Conservation (phyloP, 2,329 filamentous ascomycete genomes). For the Ophiostoma ulmi region DNA sequence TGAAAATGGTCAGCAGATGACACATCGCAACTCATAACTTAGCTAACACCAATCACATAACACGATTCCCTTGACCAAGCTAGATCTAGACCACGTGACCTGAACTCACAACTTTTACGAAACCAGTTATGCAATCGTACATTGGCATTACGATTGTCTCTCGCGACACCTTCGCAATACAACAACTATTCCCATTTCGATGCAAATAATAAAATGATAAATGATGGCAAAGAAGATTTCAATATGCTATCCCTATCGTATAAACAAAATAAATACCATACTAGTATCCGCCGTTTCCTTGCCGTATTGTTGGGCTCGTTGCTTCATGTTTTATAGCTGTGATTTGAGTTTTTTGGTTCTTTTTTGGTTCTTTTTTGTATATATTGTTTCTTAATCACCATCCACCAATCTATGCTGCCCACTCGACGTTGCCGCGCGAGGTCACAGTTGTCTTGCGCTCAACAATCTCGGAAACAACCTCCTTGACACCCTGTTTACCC, state of each 20-base stretch:
- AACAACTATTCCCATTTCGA: too few relatives aligned
- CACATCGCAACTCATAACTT: neutral
- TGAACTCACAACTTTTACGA: neutral
- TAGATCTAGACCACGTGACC: neutral
- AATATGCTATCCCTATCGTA: constrained; percentile 1
- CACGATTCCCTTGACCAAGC: neutral
- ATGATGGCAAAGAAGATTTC: neutral
- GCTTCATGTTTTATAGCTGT: neutral
- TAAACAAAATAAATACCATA: neutral
- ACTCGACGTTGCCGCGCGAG: constrained; percentile 31
- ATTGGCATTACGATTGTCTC: too few relatives aligned
- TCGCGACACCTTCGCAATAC: neutral
- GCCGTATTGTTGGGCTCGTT: neutral
- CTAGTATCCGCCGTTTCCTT: neutral
- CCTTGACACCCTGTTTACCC: constrained; percentile 63
- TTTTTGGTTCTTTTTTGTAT: neutral
- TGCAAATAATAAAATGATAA: neutral
- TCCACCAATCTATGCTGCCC: constrained; percentile 24
- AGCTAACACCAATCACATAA: constrained; percentile 8
- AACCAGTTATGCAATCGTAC: neutral
- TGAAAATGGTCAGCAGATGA: neutral
- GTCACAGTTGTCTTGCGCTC: constrained; percentile 51
- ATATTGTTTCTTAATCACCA: neutral
- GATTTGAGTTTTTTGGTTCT: neutral
- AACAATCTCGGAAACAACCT: constrained; percentile 65